phyloP scores from a whole-genome alignment of 345 rosid genomes.

The Luvunga scandens region DNA sequence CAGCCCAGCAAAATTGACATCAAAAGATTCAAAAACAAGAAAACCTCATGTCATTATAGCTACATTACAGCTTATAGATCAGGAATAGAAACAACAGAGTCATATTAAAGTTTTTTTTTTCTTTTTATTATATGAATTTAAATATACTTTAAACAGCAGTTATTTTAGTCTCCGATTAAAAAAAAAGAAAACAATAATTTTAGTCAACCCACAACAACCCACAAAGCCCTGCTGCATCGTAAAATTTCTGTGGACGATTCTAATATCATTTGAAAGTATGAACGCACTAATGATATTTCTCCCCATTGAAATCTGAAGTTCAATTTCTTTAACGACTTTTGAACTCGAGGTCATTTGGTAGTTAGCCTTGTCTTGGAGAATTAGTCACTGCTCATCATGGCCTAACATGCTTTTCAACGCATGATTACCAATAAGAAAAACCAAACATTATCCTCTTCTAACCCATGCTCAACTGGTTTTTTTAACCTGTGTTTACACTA shows the following conservation, averaged over 20 bases:
- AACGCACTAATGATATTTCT: conserved; percentile 21
- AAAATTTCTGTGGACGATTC: conserved; percentile 9
- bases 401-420: neutral
- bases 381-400: neutral
- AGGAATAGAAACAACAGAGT: too few relatives aligned
- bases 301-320: conserved; percentile 5
- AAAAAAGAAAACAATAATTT: too few relatives aligned
- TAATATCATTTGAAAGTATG: neutral
- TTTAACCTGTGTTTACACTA: neutral
- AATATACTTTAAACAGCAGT: too few relatives aligned
- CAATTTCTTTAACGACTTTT: conserved; percentile 13
- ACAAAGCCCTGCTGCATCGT: neutral
- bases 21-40: neutral
- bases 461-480: neutral
- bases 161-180: too few relatives aligned
- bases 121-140: too few relatives aligned
- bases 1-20: neutral
- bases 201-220: conserved; percentile 9
- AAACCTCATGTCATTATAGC: neutral
- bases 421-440: neutral
- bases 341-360: conserved; percentile 13
- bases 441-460: neutral
- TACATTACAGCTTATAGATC: neutral
- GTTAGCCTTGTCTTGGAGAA: conserved; percentile 1
- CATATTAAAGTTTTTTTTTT: too few relatives aligned